phyloP scores from a whole-genome alignment of 805 yeast species.

The Yarrowia sp. region DNA sequence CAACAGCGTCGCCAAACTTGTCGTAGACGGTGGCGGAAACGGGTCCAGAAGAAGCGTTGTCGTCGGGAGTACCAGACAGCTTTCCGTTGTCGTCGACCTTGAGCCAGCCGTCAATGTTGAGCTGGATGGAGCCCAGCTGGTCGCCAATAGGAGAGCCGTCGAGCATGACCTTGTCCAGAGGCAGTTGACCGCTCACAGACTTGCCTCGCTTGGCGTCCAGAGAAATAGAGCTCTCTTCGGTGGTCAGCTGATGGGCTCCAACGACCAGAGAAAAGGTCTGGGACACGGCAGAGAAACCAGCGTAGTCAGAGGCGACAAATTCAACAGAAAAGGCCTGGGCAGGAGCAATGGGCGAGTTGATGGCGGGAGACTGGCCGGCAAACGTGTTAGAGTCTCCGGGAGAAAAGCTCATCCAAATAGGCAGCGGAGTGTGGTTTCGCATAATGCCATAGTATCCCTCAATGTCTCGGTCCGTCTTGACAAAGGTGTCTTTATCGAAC shows the following conservation, averaged over 20 bases:
- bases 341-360: slow-evolving; percentile 85
- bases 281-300: slow-evolving; percentile 68
- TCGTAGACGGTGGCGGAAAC: slow-evolving; percentile 43
- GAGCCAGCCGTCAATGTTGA: slow-evolving; percentile 62
- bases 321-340: slow-evolving; percentile 65
- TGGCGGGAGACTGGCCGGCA: slow-evolving; percentile 83
- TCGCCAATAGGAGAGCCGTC: slow-evolving; percentile 46
- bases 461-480: slow-evolving; percentile 47
- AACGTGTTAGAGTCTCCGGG: slow-evolving; percentile 51
- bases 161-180: slow-evolving; percentile 58
- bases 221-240: slow-evolving; percentile 55
- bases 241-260: slow-evolving; percentile 83
- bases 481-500: slow-evolving; percentile 62
- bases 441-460: slow-evolving; percentile 76
- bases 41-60: slow-evolving; percentile 37
- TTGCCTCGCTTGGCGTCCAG: slow-evolving; percentile 68
- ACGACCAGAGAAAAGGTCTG: slow-evolving; percentile 69
- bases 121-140: slow-evolving; percentile 8
- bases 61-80: slow-evolving; percentile 64
- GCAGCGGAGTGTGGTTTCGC: slow-evolving; percentile 80
- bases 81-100: slow-evolving; percentile 60
- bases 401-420: slow-evolving; percentile 83
- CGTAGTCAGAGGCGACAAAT: slow-evolving; percentile 74
- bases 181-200: slow-evolving; percentile 53
- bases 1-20: slow-evolving; percentile 37